Base-by-base conservation (phyloP, 2,329 filamentous ascomycete genomes). In the Fusarium temperatum region DNA sequence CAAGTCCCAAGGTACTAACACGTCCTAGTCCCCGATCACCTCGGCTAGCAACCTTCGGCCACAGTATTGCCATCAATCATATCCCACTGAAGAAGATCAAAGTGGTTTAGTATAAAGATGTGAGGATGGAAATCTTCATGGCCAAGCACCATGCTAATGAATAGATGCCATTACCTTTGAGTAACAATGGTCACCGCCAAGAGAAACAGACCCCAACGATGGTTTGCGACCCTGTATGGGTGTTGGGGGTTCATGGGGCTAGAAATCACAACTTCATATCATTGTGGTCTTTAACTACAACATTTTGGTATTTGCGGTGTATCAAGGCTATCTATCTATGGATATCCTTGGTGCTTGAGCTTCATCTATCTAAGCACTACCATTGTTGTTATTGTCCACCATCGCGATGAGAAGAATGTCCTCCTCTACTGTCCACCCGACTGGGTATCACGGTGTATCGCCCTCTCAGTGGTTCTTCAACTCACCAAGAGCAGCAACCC, bases 401-500 rank as follows among this genome's bases (percentile, higher is more conserved):
- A 24, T 51, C 17, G 6, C 17, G 6, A 11, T 13, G 8, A 14
- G 9, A 9, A 14, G 8, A 8, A 8, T 24, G 6, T 4, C 32
- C 32, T 4, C 9, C 2, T 51, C 8, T 24, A 24, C 17, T 7
- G 6, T 35, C 14, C 11, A 14, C 6, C 3, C 4, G 11, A 14
- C 17, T 20, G 17, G 22, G 1, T 6, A 14, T 13, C 10, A 50
- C 28, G 28, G 10, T 35, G 8, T 8, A 10, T 15, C 10, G 14
- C 14, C 35, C 35, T 28, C 5, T 54, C 10, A 54, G n/a, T 28
- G 38, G 14, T 54, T 54, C 4, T 39, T 38, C 18, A 55, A 10
- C 35, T 55, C 24, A 17, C 4, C 24, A 6, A 77, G 58, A 5
- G 75, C 70, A 41, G 67, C 66, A 7, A 77, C 67, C 5, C 82